Evolutionary conservation across 371 early-diverging fungal species (phyloP), one percentile per base, ranked within the genome.

Genomic region (Lichtheimia ornata): DNA sequence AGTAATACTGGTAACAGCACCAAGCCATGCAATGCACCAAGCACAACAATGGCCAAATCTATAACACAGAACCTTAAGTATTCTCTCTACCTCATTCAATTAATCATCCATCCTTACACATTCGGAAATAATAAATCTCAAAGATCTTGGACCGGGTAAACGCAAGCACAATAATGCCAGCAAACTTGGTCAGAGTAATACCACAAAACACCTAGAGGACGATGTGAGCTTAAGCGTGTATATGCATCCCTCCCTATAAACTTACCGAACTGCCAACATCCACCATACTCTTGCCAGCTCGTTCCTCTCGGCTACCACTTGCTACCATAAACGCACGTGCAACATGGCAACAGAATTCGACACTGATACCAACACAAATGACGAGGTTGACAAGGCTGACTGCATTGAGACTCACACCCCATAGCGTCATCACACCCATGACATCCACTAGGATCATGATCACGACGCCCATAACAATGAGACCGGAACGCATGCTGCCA

Each of bases 341-440:
- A 63, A 91, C 81, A 65, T 91, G 91, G 41, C 84, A 84, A 56
- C 88, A 88, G 64, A 91, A 91, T 58, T 91, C 92, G 15, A 91
- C 91, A 50, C 88, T 84, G 66, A 91, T 88, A 52, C 92, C 92
- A 5, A 89, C 84, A 61, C 88, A 88, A 44, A 91, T 91, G 2
- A 89, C 84, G 7, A 91, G 64, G 60, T 91, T 91, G 28, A 91
- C 92, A n/a, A 88, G 66, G 54, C 86, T 85, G 25, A 91, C 82
- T 7, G 90, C 91, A 58, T 90, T 91, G 50, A 91, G 69, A 49
- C 84, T 83, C 5, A 91, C 81, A 7, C 67, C 74, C 88, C 86
- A 88, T 3, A 88, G 15, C 0, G 79, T 80, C 89, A 91, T 91
- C 0, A 81, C 76, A n/a, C 86, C 90, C 15, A 88, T 66, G 4